These are phyloP conservation scores for Candida palmyrensis DNA, from an alignment of 805 yeast genomes.

Conservation along the genomic window DNA sequence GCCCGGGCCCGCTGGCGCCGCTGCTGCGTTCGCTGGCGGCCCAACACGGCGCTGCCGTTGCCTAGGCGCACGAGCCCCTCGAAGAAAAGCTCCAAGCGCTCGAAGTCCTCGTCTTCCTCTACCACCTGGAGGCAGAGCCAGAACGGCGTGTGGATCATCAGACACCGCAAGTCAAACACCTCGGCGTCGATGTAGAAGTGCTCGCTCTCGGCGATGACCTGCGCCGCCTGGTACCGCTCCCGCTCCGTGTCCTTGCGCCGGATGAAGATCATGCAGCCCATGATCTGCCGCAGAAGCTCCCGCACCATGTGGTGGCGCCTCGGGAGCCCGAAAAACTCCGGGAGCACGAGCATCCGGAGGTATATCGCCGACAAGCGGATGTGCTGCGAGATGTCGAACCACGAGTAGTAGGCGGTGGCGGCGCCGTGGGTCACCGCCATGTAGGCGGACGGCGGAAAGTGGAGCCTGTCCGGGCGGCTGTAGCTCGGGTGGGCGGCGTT, in stretches of 20 bases:
- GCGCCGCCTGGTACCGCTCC: conserved; percentile 1
- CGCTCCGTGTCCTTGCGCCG: conserved; percentile 8
- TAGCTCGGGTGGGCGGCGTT: conserved; percentile 28
- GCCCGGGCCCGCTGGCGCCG: neutral
- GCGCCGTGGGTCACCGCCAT: conserved; percentile 6
- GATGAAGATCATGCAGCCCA: conserved; percentile 20
- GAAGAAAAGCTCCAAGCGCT: conserved; percentile 25
- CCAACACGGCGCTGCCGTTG: conserved; percentile 26
- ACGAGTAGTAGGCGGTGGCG: conserved; percentile 21
- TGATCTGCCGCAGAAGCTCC: conserved; percentile 15
- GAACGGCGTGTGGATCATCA: conserved; percentile 28
- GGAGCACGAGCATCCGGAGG: conserved; percentile 29
- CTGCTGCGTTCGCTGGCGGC: neutral
- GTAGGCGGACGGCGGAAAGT: conserved; percentile 20
- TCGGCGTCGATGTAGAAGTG: conserved; percentile 19
- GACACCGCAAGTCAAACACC: conserved; percentile 24
- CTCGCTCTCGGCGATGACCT: conserved; percentile 20
- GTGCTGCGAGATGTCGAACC: conserved; percentile 55
- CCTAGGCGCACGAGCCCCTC: conserved; percentile 26
- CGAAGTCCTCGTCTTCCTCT: conserved; percentile 20
- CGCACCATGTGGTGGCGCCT: conserved; percentile 22
- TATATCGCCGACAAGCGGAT: conserved; percentile 31
- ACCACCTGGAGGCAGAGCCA: conserved; percentile 17
- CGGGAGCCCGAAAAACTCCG: conserved; percentile 32
- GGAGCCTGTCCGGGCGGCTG: conserved; percentile 8